Base-by-base conservation (phyloP, 306 rosid species). In the Vigna angularis region DNA sequence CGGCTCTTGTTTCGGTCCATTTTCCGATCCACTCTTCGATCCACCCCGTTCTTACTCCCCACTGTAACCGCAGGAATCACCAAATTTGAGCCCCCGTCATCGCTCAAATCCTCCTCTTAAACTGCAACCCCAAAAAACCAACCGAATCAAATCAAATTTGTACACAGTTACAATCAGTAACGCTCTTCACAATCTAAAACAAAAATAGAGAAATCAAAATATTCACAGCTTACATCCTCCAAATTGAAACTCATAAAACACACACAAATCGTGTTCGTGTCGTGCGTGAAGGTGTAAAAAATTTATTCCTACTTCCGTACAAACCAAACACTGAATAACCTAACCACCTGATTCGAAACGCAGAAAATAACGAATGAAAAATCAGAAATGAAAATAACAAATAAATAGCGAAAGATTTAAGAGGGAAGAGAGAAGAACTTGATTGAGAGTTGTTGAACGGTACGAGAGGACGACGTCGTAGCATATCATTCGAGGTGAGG, bases 1-100 rank as follows among this genome's bases (percentile, higher is more conserved):
- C 97, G 98, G 84, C 69, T 89, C 92, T 90, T 88, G 88, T 79
- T 84, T 91, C 82, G 88, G 79, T 92, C 98, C 98, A 94, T 83
- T 83, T 0, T 94, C 89, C 90, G 68, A 16, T 32, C 68, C 68
- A 62, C 68, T 83, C 1, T 94, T 89, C 90, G 68, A 16, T 32
- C 68, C 68, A 62, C 68, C 70, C 91, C 85, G 86, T 86, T 75
- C 1, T 83, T 67, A 18, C 82, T 84, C 44, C 90, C 89, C 88
- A 83, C 88, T 20, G 69, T 77, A 72, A 34, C 81, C 22, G 38
- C 81, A 1, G 24, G 61, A 48, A 63, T 82, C 81, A 86, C 82
- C 80, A 77, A 82, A 79, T 45, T 30, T 58, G 75, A 66, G 55
- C 66, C 75, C 70, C 71, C 49, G 81, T 66, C 81, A 78, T 85